phyloP scores from a whole-genome alignment of 805 yeast genomes.

The Soucietia sequanensis region DNA sequence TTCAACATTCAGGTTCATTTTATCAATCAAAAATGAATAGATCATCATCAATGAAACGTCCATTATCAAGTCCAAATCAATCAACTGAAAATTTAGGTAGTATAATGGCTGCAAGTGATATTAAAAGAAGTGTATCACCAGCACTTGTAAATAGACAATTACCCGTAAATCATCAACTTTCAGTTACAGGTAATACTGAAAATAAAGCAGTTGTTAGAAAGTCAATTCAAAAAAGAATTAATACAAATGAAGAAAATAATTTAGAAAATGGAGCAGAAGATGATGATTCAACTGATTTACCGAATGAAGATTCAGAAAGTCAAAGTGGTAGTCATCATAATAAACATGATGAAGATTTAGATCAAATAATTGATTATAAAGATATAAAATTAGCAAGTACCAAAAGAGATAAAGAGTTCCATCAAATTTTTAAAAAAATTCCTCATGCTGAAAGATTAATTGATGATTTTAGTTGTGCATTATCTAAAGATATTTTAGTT shows the following conservation, averaged over 20 bases:
- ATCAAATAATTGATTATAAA: constrained; percentile 12
- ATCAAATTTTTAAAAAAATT: constrained; percentile 53
- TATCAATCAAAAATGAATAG: too few relatives aligned
- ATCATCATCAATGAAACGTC: constrained; percentile 7
- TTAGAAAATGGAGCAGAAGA: constrained; percentile 1
- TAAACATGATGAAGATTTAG: constrained; percentile 11
- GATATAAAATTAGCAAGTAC: constrained; percentile 38
- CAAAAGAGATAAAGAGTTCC: constrained; percentile 60
- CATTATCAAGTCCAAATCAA: constrained; percentile 13
- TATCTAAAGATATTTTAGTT: constrained; percentile 60
- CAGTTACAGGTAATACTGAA: constrained; percentile 15
- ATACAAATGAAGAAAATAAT: constrained; percentile 7
- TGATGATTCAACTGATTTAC: constrained; percentile 8
- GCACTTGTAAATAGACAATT: constrained; percentile 14
- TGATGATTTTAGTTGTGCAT: constrained; percentile 64
- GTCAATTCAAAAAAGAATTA: constrained; percentile 10
- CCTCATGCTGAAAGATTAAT: constrained; percentile 52
- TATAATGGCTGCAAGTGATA: constrained; percentile 4
- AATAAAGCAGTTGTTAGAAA: constrained; percentile 19
- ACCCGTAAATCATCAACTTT: constrained; percentile 14
- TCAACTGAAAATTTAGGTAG: constrained; percentile 15
- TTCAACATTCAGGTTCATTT: too few relatives aligned
- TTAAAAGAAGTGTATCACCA: constrained; percentile 15
- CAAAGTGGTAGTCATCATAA: constrained; percentile 7
- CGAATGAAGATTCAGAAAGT: constrained; percentile 7